Evolutionary conservation across 2,329 filamentous ascomycete species (phyloP), one percentile per base, ranked within the genome.

Genomic region (Pseudocercospora crystallina): DNA sequence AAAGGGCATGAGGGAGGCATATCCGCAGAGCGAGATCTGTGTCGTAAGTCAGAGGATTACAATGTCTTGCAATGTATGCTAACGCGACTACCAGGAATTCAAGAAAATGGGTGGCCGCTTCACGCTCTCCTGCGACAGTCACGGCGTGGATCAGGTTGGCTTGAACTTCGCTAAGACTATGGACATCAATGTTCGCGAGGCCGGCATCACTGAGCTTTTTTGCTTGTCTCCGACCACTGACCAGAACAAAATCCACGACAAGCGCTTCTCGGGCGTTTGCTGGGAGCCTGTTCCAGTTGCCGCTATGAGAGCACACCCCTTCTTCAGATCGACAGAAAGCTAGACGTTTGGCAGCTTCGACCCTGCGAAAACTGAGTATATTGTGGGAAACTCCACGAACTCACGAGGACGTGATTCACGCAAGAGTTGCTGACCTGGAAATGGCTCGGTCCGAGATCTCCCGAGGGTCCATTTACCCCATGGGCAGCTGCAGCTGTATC

Each of bases 81-180:
- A 29, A 56, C 34, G 11, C 5, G 5, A 12, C 7, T 26, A 9
- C 10, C 55, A 88, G 86, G 82, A 83, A 67, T 95, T 90, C 75
- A 65, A 90, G 47, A 72, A 71, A 7, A 78, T 89, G 62, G 85
- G 85, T 17, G 91, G 94, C 17, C 82, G 81, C 53, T 95, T 97
- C 71, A 95, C 90, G 46, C 79, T 99, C 61, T 96, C 89, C 5
- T 94, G 99, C 69, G 94, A 99, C 71, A 96, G 90, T 69, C 94
- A 99, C 73, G 89, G 89, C 34, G 80, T 90, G 51, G 86, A 81
- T 2, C 92, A 99, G 67, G 80, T 99, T 5, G 90, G 85, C n/a
- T 85, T 89, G 43, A 92, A 95, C 67, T 97, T 94, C 73, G 66
- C 69, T 5, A 54, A 47, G 40, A 49, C 55, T 15, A 50, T 57